These are phyloP conservation scores for Sporothrix variecibatus DNA, from an alignment of 2,329 filamentous ascomycete genomes.

Conservation along the genomic window DNA sequence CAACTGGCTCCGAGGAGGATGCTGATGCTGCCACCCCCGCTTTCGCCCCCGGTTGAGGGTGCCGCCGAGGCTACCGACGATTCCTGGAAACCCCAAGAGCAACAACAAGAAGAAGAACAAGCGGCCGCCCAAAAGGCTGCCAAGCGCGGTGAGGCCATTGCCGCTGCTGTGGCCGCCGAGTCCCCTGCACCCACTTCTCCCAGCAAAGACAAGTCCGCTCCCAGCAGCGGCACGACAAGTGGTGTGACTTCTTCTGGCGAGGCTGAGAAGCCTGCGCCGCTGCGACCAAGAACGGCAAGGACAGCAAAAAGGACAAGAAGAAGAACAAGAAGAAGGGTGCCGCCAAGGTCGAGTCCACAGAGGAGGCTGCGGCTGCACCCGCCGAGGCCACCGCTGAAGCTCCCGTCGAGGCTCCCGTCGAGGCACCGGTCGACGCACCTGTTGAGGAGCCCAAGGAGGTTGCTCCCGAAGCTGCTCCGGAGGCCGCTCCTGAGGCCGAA, in stretches of 20 bases:
- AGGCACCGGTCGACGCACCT: not conserved
- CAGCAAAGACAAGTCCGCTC: not conserved
- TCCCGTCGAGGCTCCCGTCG: not conserved
- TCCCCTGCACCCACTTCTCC: not conserved
- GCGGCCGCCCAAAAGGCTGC: slow-evolving; percentile 27
- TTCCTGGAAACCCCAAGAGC: not conserved
- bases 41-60: not conserved
- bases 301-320: slow-evolving; percentile 29
- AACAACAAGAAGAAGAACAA: slow-evolving; percentile 29
- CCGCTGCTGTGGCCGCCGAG: not conserved
- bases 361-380: not conserved
- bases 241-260: slow-evolving; percentile 15
- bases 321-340: slow-evolving; percentile 28
- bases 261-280: not conserved
- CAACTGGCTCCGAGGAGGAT: slow-evolving; percentile 16
- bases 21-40: not conserved
- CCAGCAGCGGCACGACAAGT: not conserved
- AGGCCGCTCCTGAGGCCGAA: not conserved
- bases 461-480: not conserved
- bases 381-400: not conserved
- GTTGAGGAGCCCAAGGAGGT: not conserved
- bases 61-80: not conserved
- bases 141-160: not conserved
- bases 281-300: slow-evolving; percentile 27
- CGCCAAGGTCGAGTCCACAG: not conserved